Conservation (phyloP, 2,329 filamentous ascomycete species). For the Alternaria triticina region DNA sequence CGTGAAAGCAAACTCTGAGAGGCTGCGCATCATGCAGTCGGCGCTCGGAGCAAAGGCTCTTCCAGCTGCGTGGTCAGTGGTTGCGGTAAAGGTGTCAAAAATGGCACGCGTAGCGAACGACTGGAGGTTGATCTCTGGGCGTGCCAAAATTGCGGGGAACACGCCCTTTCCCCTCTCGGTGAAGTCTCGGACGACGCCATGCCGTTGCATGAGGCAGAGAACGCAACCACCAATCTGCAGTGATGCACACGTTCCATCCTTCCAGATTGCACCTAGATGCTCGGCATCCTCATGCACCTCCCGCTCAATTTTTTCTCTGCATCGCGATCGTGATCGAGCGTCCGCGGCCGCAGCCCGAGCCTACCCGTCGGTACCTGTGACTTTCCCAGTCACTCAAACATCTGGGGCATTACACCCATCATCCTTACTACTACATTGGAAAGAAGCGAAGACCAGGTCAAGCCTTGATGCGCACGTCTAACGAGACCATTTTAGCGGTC, state of each 20-base stretch:
- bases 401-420: neutral
- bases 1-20: neutral
- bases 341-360: slow-evolving; percentile 1
- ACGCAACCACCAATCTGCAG: slow-evolving; percentile 1
- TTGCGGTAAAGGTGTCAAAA: slow-evolving; percentile 3
- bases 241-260: slow-evolving; percentile 9
- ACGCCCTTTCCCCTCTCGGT: slow-evolving; percentile 22
- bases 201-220: slow-evolving; percentile 6
- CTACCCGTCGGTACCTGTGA: slow-evolving; percentile 4
- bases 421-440: neutral
- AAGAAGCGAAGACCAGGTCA: neutral
- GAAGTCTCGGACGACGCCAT: slow-evolving; percentile 24
- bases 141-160: slow-evolving; percentile 16
- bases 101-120: slow-evolving; percentile 13
- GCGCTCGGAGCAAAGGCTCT: slow-evolving; percentile 21
- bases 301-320: neutral
- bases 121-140: slow-evolving; percentile 13
- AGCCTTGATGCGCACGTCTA: neutral
- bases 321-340: slow-evolving; percentile 1
- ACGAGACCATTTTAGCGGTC: neutral
- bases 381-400: neutral
- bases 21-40: slow-evolving; percentile 7
- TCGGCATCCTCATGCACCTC: slow-evolving; percentile 10
- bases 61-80: slow-evolving; percentile 4
- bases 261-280: slow-evolving; percentile 12